Base-by-base conservation (phyloP, 257 asterid genomes). In the Prunella vulgaris region DNA sequence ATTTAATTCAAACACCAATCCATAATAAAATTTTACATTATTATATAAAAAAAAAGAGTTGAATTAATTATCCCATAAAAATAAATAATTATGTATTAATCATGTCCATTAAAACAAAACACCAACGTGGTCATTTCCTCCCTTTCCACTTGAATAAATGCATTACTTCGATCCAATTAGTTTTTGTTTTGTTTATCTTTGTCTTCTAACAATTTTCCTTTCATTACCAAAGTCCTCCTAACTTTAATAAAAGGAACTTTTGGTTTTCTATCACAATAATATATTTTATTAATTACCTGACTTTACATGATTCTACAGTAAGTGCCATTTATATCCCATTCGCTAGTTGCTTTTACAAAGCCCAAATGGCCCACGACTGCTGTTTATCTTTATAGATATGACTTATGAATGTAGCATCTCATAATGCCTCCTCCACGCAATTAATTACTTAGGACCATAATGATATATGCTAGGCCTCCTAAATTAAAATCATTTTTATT, bases 331-430 rank as follows among this genome's bases (percentile, higher is more conserved):
- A 30, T 32, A 13, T 22, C 32, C 5, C 14, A 68, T 6, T 54
- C n/a, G 10, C 18, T 58, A 60, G 59, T 44, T 70, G 30, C 17
- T 30, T 42, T 28, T 40, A 24, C 57, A 69, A 42, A 40, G 12
- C 7, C 28, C 20, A 59, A 44, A 3, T 40, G 49, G 33, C 60
- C 60, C 74, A 57, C 21, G 46, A 37, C 18, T 40, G 30, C 46
- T 69, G 44, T 58, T 38, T 42, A 9, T 68, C 54, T 67, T 35
- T 24, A 32, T 67, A 10, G 73, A 54, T 54, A 18, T 68, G 65
- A 68, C 56, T 32, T 63, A 24, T 4, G 64, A 52, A 33, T 33
- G 63, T 33, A 67, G 52, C 53, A 52, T 10, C 24, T 18, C 10
- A 52, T 65, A 35, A 65, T 65, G 46, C 48, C 42, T 25, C 59